Base-by-base conservation (phyloP, 139 green algal genomes). In the Cymbomonas tetramitiformis region DNA sequence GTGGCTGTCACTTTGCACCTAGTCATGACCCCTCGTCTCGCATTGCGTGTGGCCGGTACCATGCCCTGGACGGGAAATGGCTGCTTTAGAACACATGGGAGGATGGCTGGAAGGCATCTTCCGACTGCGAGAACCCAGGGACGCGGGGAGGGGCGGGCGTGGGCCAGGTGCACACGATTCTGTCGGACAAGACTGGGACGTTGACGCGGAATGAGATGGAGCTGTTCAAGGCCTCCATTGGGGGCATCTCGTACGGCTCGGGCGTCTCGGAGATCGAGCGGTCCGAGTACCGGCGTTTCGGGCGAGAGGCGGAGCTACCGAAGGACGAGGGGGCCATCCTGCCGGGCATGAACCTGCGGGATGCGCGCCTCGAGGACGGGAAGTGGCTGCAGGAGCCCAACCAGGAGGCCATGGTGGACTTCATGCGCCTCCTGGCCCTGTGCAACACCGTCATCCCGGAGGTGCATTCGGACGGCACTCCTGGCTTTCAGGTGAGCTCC, bases 141-240 rank as follows among this genome's bases (percentile, higher is more conserved):
- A n/a, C n/a, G n/a, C n/a, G n/a, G n/a, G n/a, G n/a, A n/a, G n/a
- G n/a, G n/a, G n/a, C n/a, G n/a, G n/a, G n/a, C n/a, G n/a, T n/a
- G n/a, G n/a, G n/a, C n/a, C 61, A 85, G 79, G 76, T 96, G 29
- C 65, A 87, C 71, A 94, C 93, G 48, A 83, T 98, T 28, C 79
- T 98, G 46, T 82, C 63, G 24, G 90, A 98, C 78, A 98, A 98
- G 73, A 98, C 90, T 4, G 84, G 83, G 49, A 84, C 79, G 15
- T 69, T 83, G 26, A 87, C 79, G 3, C 56, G 62, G 48, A 85
- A 85, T 68, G 51, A 68, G 39, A 87, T 85, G 79, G 85, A 93
- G 69, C 93, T 94, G 67, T 88, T 92, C 74, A 93, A 90, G 56
- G 86, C 75, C 71, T 87, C 76, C 51, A 83, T 95, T 38, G 83